Evolutionary conservation across 768 basidiomycete species (phyloP).

Genomic region (Russula virescens): DNA sequence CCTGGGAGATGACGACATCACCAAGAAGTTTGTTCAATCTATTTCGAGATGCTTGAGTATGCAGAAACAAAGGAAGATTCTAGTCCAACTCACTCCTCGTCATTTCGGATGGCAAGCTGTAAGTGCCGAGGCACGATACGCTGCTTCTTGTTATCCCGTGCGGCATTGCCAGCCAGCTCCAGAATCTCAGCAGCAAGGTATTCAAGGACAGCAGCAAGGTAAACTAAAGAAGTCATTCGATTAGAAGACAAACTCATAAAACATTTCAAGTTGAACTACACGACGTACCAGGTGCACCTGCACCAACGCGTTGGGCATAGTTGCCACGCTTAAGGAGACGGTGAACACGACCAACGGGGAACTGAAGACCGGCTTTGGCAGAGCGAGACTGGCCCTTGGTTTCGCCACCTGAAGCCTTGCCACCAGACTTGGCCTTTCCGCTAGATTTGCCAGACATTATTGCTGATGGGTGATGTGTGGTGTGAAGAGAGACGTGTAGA

Average conservation of each 20-base stretch:
- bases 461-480: not conserved
- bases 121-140: constrained; percentile 95
- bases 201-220: constrained; percentile 89
- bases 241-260: not conserved
- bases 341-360: constrained; percentile 92
- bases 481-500: not conserved
- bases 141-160: constrained; percentile 89
- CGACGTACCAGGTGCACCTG: constrained; percentile 71
- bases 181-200: constrained; percentile 92
- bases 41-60: constrained; percentile 26
- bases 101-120: constrained; percentile 91
- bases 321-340: constrained; percentile 83
- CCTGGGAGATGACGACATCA: constrained; percentile 89
- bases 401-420: constrained; percentile 43
- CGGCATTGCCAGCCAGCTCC: constrained; percentile 87
- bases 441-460: constrained; percentile 45
- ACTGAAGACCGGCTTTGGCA: constrained; percentile 71
- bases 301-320: constrained; percentile 83
- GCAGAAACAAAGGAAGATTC: not conserved
- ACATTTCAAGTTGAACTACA: not conserved
- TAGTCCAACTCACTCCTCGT: constrained; percentile 62
- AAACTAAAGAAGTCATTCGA: constrained; percentile 44
- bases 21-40: constrained; percentile 65
- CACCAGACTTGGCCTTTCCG: constrained; percentile 54
- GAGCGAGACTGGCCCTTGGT: constrained; percentile 64